Evolutionary conservation across 78 protist species (phyloP), one percentile per base, ranked within the genome.

Genomic region (Monosiga brevicollis): DNA sequence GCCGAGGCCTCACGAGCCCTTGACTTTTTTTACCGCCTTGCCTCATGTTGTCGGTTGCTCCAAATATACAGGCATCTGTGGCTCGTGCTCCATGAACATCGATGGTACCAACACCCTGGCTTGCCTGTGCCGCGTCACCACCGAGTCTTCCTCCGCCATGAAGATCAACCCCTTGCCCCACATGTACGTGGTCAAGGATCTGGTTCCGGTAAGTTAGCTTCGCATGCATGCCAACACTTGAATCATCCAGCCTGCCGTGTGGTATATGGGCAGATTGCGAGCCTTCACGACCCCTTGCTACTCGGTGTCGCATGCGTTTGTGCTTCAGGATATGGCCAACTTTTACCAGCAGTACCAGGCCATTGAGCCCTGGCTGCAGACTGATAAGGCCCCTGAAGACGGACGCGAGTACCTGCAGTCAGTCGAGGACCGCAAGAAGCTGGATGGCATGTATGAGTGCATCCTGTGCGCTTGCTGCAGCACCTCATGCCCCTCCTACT

Each of bases 401-500:
- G 22, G 25, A 24, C 34, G 72, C 42, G 89, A 89, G 77, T 76
- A 26, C 41, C 71, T 55, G n/a, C 91, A 88, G 84, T 74, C 88
- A n/a, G 55, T 70, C 76, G 90, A 75, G 42, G 85, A 94, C 89
- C 84, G 97, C 70, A 83, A 84, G 70, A 90, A 90, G 83, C 85
- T 95, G 78, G 97, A 95, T 54, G 95, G 97, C 36, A 90, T 95
- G 79, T 95, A 95, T 85, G 95, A 95, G 89, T 95, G 97, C 89
- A 90, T 95, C 49, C 89, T 95, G 78, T 95, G 97, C 87, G 95
- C 95, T 32, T 92, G 97, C 81, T 95, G 97, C 83, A 83, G 93
- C 73, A 86, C 94, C 22, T 87, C 93, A 10, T 95, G 97, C 84
- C 97, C 97, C 75, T 42, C 82, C 22, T 95, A 92, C 89, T 95